Evolutionary conservation across 495 filamentous ascomycete genomes (phyloP).

Genomic region (Melanomma pulvis-pyrius): DNA sequence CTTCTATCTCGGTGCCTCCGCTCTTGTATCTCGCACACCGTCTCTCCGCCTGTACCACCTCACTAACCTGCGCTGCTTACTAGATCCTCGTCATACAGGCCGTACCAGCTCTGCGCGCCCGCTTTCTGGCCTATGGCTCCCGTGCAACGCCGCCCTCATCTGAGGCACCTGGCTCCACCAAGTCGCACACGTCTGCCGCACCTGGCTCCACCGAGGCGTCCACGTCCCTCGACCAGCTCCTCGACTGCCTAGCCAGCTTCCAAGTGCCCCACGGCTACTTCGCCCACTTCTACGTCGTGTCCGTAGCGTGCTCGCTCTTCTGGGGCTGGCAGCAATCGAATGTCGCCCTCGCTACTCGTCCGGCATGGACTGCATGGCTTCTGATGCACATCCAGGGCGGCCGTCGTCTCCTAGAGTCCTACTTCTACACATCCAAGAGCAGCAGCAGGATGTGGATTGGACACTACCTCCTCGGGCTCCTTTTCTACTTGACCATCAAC

Average conservation of each 20-base stretch:
- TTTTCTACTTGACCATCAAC: constrained; percentile 72
- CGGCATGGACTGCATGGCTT: constrained; percentile 66
- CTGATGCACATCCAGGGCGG: constrained; percentile 74
- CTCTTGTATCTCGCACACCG: constrained; percentile 49
- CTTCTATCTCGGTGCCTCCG: constrained; percentile 46
- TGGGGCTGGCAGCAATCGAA: constrained; percentile 76
- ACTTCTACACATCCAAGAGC: constrained; percentile 64
- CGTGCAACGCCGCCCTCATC: constrained; percentile 48
- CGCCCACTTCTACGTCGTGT: constrained; percentile 79
- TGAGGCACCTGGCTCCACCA: neutral
- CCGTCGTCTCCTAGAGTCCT: constrained; percentile 74
- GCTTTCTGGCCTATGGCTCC: constrained; percentile 63
- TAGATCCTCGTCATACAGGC: constrained; percentile 60
- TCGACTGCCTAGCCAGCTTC: constrained; percentile 58
- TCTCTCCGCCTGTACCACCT: constrained; percentile 4
- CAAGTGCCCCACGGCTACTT: constrained; percentile 87
- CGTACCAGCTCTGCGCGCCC: constrained; percentile 54
- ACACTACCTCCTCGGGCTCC: constrained; percentile 77
- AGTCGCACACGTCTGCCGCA: constrained; percentile 31
- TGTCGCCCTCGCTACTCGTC: neutral
- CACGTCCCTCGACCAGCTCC: constrained; percentile 29
- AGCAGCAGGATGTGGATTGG: constrained; percentile 78
- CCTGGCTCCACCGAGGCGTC: neutral
- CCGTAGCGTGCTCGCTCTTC: constrained; percentile 69
- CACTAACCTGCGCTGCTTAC: constrained; percentile 32